Evolutionary conservation across 345 rosid genomes (phyloP).

Genomic region (Theobroma cacao): DNA sequence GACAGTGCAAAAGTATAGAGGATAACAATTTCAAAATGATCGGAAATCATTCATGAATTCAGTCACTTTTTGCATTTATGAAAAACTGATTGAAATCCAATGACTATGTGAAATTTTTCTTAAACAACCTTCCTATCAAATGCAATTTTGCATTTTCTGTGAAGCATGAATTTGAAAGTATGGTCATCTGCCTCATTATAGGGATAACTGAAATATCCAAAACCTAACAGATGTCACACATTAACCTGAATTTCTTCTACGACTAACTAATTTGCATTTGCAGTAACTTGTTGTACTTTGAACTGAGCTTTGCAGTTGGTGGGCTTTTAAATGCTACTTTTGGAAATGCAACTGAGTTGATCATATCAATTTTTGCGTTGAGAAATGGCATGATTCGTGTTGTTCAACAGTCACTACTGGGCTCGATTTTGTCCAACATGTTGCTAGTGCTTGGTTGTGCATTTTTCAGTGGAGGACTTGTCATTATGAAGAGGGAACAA

Average conservation of each 20-base stretch:
- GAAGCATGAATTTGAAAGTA: neutral
- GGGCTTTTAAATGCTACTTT: constrained; percentile 91
- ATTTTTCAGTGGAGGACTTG: constrained; percentile 84
- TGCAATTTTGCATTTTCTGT: neutral
- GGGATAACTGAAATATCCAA: neutral
- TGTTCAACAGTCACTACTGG: constrained; percentile 81
- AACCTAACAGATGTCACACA: neutral
- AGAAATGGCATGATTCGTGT: constrained; percentile 75
- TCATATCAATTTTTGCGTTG: constrained; percentile 82
- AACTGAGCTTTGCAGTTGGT: constrained; percentile 56
- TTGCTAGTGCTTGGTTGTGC: constrained; percentile 95
- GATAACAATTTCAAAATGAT: neutral
- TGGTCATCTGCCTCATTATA: neutral
- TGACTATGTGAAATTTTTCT: neutral
- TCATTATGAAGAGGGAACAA: constrained; percentile 60
- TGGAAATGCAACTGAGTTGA: constrained; percentile 90
- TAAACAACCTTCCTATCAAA: neutral
- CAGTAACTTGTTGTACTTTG: constrained; percentile 2
- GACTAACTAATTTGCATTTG: neutral
- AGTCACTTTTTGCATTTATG: neutral
- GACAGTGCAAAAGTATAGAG: neutral
- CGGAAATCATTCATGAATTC: neutral
- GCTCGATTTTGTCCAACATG: constrained; percentile 94
- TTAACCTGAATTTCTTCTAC: neutral
- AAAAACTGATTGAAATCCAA: neutral